Evolutionary conservation across 305 asterid species (phyloP), one percentile per base, ranked within the genome.

Genomic region (Salvia sclarea): DNA sequence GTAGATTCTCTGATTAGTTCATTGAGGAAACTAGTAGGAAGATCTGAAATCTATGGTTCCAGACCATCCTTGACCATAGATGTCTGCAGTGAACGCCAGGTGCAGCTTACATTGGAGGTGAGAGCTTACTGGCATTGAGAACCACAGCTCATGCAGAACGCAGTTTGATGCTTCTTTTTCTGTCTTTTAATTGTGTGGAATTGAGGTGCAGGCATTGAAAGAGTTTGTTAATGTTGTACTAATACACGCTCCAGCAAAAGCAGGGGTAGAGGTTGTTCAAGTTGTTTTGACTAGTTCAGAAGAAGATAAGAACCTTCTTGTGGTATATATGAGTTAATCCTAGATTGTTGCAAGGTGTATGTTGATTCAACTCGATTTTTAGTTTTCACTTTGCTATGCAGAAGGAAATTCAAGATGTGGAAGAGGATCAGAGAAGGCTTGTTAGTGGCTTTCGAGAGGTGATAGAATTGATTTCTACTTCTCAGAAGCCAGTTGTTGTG

Each of bases 381-480:
- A 38, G 48, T 72, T 66, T 21, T 72, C 66, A 16, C 64, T 69
- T 58, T 41, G 59, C 38, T 66, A 59, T 73, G 18, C 79, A 90
- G 97, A 87, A 84, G 65, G 91, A 93, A 79, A 80, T 93, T 66
- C 82, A 75, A 52, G 80, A 84, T 41, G 66, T 62, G 84, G 95
- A 85, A 77, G 78, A 80, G 66, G 92, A 87, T 79, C 82, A 81
- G 64, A 80, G 72, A 73, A 79, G 58, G 72, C 82, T 70, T 60
- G 76, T 80, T 35, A 84, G 86, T 75, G 97, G 98, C 77, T 91
- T 91, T 75, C 80, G 96, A 44, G 96, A 86, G 84, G 96, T 88
- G 90, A 81, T 93, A 77, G 96, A 91, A 77, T 74, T 91, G 84
- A 81, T 93, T 76, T 87, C 97, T 33, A 35, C 81, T 78, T 90